Evolutionary conservation across 2,329 filamentous ascomycete species (phyloP).

Genomic region (Pseudogymnoascus sp.): DNA sequence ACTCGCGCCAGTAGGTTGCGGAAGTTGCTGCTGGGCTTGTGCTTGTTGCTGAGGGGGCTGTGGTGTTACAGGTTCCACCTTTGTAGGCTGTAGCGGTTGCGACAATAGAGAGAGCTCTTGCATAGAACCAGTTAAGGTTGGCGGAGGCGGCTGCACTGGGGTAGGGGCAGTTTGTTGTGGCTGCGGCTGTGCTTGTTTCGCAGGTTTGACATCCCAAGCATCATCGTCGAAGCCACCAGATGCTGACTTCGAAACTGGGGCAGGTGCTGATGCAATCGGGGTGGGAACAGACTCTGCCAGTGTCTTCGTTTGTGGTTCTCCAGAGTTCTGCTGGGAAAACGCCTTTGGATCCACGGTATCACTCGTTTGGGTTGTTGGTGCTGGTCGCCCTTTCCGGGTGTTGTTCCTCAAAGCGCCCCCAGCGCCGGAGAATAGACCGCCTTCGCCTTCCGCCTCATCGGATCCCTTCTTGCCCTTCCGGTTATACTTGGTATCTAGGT

Average conservation of each 20-base stretch:
- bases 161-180: slow-evolving; percentile 34
- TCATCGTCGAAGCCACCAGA: slow-evolving; percentile 82
- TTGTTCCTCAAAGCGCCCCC: slow-evolving; percentile 91
- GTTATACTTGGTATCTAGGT: slow-evolving; percentile 72
- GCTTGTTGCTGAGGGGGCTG: slow-evolving; percentile 30
- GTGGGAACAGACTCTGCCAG: slow-evolving; percentile 41
- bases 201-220: slow-evolving; percentile 92
- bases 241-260: slow-evolving; percentile 42
- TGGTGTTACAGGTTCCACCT: slow-evolving; percentile 30
- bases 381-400: slow-evolving; percentile 82
- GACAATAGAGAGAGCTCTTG: slow-evolving; percentile 61
- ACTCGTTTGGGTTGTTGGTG: slow-evolving; percentile 77
- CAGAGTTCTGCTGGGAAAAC: slow-evolving; percentile 60
- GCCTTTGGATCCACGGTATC: slow-evolving; percentile 84
- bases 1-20: slow-evolving; percentile 48
- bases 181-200: slow-evolving; percentile 48
- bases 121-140: slow-evolving; percentile 62
- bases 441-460: slow-evolving; percentile 49
- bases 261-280: slow-evolving; percentile 35
- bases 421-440: slow-evolving; percentile 83
- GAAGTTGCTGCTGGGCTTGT: slow-evolving; percentile 30
- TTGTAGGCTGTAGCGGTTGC: slow-evolving; percentile 51
- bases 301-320: slow-evolving; percentile 30
- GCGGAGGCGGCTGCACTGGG: slow-evolving; percentile 38
- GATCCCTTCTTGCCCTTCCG: slow-evolving; percentile 55